Evolutionary conservation across 2,329 filamentous ascomycete genomes (phyloP).

Genomic region (Thielaviopsis populi): DNA sequence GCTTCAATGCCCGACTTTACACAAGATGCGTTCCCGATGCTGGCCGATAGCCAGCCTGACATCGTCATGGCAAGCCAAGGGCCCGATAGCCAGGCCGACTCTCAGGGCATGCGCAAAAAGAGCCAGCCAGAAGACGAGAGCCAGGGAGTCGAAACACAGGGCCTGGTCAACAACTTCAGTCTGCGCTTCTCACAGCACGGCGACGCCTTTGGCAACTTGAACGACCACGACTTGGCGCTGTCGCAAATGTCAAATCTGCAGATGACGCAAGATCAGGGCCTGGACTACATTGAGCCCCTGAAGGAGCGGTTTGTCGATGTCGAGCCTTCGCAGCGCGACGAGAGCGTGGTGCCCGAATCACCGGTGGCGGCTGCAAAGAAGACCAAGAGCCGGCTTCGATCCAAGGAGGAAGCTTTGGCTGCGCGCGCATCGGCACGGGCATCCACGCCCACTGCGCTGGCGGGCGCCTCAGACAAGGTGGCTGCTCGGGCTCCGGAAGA

Average conservation of each 20-base stretch:
- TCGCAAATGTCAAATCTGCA: slow-evolving; percentile 13
- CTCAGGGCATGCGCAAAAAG: slow-evolving; percentile 21
- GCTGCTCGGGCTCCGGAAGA: slow-evolving; percentile 18
- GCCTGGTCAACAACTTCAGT: slow-evolving; percentile 11
- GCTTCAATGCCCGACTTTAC: slow-evolving; percentile 15
- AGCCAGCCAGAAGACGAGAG: slow-evolving; percentile 23
- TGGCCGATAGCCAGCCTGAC: slow-evolving; percentile 26
- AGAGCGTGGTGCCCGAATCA: slow-evolving; percentile 40
- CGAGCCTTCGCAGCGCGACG: slow-evolving; percentile 26
- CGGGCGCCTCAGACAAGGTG: slow-evolving; percentile 25
- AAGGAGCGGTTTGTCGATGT: slow-evolving; percentile 45
- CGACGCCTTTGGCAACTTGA: slow-evolving; percentile 43
- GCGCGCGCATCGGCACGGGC: slow-evolving; percentile 24
- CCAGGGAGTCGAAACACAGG: slow-evolving; percentile 20
- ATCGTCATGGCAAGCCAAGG: slow-evolving; percentile 35
- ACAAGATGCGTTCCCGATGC: slow-evolving; percentile 19
- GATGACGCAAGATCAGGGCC: slow-evolving; percentile 64
- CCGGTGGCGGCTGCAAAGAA: slow-evolving; percentile 37
- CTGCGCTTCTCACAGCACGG: slow-evolving; percentile 45
- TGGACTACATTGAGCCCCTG: slow-evolving; percentile 57
- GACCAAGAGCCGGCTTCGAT: slow-evolving; percentile 26
- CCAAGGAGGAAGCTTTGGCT: slow-evolving; percentile 25
- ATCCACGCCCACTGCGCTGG: slow-evolving; percentile 23
- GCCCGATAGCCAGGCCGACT: slow-evolving; percentile 23
- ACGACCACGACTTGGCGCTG: neutral